phyloP scores from a whole-genome alignment of 352 stramenopile species.

The Phytophthora pisi region DNA sequence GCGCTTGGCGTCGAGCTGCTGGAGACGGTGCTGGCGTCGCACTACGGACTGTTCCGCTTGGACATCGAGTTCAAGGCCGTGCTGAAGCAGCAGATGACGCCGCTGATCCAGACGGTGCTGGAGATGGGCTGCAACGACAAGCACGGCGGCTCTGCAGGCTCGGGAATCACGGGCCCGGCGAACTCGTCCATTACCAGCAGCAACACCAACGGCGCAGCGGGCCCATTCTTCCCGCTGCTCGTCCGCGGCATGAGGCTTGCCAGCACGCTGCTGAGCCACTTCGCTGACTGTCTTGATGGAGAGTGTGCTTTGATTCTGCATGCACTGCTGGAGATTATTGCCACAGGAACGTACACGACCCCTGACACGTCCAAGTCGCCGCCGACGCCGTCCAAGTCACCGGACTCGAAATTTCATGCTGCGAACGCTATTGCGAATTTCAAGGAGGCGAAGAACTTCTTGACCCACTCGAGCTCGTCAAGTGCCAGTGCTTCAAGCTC shows the following conservation, averaged over 20 bases:
- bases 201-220: constrained; percentile 30
- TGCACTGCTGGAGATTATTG: constrained; percentile 76
- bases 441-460: constrained; percentile 74
- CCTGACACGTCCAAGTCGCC: constrained; percentile 58
- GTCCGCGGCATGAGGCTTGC: constrained; percentile 85
- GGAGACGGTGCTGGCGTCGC: constrained; percentile 72
- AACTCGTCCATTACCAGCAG: constrained; percentile 45
- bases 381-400: constrained; percentile 52
- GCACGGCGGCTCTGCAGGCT: constrained; percentile 35
- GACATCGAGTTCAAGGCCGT: constrained; percentile 80
- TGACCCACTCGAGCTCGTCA: constrained; percentile 48
- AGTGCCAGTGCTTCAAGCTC: constrained; percentile 24
- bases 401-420: constrained; percentile 46
- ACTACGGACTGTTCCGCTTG: constrained; percentile 66
- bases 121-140: constrained; percentile 71
- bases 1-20: constrained; percentile 81
- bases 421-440: constrained; percentile 44
- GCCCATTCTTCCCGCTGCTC: constrained; percentile 79
- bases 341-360: constrained; percentile 73
- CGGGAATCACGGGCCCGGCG: constrained; percentile 36
- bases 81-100: constrained; percentile 82
- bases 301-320: constrained; percentile 74
- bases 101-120: constrained; percentile 72
- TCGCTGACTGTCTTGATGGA: constrained; percentile 66
- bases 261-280: constrained; percentile 77